Conservation (phyloP, 371 early-diverging fungal genomes). For the Phascolomyces articulosus region DNA sequence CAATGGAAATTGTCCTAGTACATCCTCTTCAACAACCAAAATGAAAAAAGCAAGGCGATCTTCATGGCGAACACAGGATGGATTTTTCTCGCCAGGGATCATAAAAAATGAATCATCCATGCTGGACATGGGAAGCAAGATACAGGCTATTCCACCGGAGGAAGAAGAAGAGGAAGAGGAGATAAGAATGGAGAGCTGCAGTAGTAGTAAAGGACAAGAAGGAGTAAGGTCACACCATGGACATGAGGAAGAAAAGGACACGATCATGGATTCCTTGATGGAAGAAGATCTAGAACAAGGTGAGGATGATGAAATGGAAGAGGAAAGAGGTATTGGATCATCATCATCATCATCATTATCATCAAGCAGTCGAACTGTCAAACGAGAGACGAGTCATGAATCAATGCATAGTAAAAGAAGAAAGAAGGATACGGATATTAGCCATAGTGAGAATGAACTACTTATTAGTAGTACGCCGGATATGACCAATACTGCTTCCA, state of each 20-base stretch:
- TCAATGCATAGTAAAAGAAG: not conserved
- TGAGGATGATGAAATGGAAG: not conserved
- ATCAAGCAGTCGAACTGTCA: not conserved
- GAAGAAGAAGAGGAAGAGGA: not conserved
- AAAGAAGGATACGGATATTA: not conserved
- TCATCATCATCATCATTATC: too few relatives aligned
- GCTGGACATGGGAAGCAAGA: conserved; percentile 9
- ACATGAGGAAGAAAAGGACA: not conserved
- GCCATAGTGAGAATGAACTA: not conserved
- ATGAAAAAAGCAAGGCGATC: conserved; percentile 2
- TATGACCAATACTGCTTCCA: not conserved
- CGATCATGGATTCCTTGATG: not conserved
- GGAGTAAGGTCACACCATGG: not conserved
- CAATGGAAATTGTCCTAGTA: not conserved
- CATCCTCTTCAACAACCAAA: not conserved
- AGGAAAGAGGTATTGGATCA: too few relatives aligned
- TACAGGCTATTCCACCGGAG: not conserved
- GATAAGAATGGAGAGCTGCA: too few relatives aligned
- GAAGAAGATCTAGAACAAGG: not conserved
- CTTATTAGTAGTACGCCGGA: not conserved
- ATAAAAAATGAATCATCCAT: conserved; percentile 11
- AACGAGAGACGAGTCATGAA: not conserved
- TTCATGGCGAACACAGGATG: conserved; percentile 1
- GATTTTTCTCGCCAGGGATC: not conserved
- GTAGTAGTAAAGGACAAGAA: too few relatives aligned